Conservation (phyloP, 192 early-diverging fungal species). For the Entomortierella lignicola region DNA sequence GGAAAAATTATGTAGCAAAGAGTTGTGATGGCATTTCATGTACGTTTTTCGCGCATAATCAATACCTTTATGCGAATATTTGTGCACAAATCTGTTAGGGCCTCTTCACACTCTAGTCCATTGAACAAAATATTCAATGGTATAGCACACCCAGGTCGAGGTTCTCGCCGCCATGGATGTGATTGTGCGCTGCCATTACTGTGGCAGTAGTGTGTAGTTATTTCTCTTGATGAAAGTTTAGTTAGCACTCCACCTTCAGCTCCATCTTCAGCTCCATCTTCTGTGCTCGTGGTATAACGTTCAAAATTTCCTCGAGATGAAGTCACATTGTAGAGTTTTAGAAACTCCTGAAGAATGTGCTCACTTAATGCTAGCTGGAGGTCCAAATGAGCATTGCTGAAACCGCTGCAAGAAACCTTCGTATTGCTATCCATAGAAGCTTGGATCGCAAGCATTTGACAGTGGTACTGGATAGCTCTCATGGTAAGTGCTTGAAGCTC, state of each 20-base stretch:
- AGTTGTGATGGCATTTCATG: no score
- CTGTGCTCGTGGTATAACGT: background rate
- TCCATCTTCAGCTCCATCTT: background rate
- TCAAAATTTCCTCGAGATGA: background rate
- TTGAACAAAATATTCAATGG: background rate
- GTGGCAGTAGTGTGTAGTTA: background rate
- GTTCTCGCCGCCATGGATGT: background rate
- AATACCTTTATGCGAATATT: slow-evolving; percentile 8
- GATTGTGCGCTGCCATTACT: background rate
- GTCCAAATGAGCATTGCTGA: slow-evolving; percentile 13
- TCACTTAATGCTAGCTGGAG: slow-evolving; percentile 28
- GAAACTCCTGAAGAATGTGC: slow-evolving; percentile 5
- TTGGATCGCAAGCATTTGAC: slow-evolving; percentile 18
- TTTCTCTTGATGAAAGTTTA: background rate
- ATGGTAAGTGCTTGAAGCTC: slow-evolving; percentile 2
- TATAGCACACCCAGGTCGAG: background rate
- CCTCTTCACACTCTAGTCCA: slow-evolving; percentile 11
- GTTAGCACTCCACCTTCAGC: no score
- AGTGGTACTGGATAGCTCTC: slow-evolving; percentile 17
- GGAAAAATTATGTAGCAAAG: no score
- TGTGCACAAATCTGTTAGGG: slow-evolving; percentile 6
- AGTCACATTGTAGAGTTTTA: slow-evolving; percentile 13
- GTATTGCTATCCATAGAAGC: background rate
- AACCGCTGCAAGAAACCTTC: slow-evolving; percentile 9
- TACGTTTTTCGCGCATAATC: background rate